Conservation (phyloP, 352 stramenopile genomes). For the Phytophthora fragariae region DNA sequence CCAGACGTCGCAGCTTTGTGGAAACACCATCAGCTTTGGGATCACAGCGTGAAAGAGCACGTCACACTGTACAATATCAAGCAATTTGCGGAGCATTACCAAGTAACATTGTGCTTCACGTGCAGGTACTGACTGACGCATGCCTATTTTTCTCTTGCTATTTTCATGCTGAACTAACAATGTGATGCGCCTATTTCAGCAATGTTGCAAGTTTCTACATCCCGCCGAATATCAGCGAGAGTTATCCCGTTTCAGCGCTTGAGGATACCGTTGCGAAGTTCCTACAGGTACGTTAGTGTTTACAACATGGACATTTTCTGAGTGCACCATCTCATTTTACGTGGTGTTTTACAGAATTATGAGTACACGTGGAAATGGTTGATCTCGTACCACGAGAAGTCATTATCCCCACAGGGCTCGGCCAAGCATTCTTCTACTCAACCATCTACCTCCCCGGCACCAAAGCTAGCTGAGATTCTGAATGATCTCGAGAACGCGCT, state of each 20-base stretch:
- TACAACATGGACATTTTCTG: not conserved
- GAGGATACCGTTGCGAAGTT: slow-evolving; percentile 92
- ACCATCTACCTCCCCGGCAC: slow-evolving; percentile 23
- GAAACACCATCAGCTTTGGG: slow-evolving; percentile 86
- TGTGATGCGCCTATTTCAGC: slow-evolving; percentile 38
- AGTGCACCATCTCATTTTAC: slow-evolving; percentile 6
- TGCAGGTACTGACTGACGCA: slow-evolving; percentile 61
- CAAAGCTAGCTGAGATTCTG: slow-evolving; percentile 62
- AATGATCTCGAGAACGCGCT: slow-evolving; percentile 68
- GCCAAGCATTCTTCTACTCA: slow-evolving; percentile 35
- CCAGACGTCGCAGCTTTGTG: slow-evolving; percentile 74
- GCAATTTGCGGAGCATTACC: slow-evolving; percentile 90
- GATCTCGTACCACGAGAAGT: slow-evolving; percentile 69
- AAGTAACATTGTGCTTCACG: slow-evolving; percentile 88
- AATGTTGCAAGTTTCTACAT: slow-evolving; percentile 88
- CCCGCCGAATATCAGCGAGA: slow-evolving; percentile 83
- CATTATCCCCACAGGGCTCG: slow-evolving; percentile 27
- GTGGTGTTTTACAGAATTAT: slow-evolving; percentile 59
- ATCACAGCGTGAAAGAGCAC: slow-evolving; percentile 90
- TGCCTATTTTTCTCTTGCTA: not conserved
- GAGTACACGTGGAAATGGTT: slow-evolving; percentile 82
- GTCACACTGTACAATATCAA: slow-evolving; percentile 92
- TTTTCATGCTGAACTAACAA: slow-evolving; percentile 10
- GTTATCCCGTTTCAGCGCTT: slow-evolving; percentile 84
- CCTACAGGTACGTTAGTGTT: slow-evolving; percentile 59